phyloP scores from a whole-genome alignment of 768 basidiomycete species.

The Kwoniella newhampshirensis region DNA sequence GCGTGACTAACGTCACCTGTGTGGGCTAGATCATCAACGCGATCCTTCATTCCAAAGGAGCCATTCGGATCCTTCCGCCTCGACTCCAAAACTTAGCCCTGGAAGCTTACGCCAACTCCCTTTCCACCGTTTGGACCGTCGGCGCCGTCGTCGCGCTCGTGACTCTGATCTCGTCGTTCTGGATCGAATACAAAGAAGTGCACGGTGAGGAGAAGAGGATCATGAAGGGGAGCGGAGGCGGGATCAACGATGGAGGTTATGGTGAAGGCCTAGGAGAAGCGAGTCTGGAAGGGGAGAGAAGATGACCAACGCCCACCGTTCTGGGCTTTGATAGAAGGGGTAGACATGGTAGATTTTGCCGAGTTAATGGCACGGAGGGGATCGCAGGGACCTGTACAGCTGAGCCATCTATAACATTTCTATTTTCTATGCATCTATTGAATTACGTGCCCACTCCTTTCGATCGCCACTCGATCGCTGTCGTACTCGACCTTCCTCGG shows the following conservation, averaged over 20 bases:
- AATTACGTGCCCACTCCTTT: too few species aligned
- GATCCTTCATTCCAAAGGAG: constrained; percentile 49
- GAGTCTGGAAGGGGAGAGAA: constrained; percentile 9
- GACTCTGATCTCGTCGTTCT: constrained; percentile 27
- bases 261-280: constrained; percentile 14
- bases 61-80: constrained; percentile 36
- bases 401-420: too few species aligned
- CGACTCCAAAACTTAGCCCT: constrained; percentile 27
- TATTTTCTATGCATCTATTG: too few species aligned
- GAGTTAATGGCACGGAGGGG: too few species aligned
- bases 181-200: constrained; percentile 28
- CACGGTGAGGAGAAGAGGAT: constrained; percentile 6
- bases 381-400: too few species aligned
- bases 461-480: too few species aligned
- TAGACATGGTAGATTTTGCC: too few species aligned
- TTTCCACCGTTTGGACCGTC: constrained; percentile 30
- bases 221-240: neutral
- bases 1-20: neutral
- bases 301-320: too few species aligned
- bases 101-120: constrained; percentile 38
- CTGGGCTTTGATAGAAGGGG: too few species aligned
- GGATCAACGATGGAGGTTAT: constrained; percentile 3
- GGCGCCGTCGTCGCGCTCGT: constrained; percentile 21
- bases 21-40: constrained; percentile 31
- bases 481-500: too few species aligned